Evolutionary conservation across 208 protist genomes (phyloP).

Genomic region (Entamoeba histolytica): DNA sequence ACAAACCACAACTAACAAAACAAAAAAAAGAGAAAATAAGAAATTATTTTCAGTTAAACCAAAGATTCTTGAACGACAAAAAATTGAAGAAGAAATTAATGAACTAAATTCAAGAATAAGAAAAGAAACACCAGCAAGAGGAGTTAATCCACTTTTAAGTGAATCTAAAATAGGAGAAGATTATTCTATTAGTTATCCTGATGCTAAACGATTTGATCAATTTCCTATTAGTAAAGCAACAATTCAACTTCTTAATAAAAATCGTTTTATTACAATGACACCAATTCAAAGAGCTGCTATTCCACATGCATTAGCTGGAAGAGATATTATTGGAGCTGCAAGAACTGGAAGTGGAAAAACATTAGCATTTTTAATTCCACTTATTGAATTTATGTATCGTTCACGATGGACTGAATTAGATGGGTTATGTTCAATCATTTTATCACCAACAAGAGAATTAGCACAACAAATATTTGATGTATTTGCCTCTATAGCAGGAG

Average conservation of each 20-base stretch:
- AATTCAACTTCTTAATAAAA: neutral
- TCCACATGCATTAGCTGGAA: neutral
- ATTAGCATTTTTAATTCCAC: conserved; percentile 10
- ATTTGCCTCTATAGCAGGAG: conserved; percentile 62
- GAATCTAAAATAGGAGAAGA: neutral
- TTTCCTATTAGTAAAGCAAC: neutral
- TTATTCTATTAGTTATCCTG: neutral
- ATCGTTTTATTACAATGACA: neutral
- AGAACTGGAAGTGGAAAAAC: conserved; percentile 17
- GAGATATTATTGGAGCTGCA: conserved; percentile 2
- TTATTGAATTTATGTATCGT: neutral
- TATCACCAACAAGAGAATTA: conserved; percentile 91
- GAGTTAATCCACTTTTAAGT: neutral
- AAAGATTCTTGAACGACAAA: neutral
- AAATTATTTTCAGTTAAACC: no score
- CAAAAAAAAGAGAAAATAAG: no score
- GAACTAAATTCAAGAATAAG: neutral
- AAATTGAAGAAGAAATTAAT: neutral
- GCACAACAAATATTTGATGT: conserved; percentile 94
- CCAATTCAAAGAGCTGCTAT: neutral
- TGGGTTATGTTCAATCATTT: conserved; percentile 56
- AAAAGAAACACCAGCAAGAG: neutral
- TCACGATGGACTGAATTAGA: neutral
- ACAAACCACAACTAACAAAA: no score
- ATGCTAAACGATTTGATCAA: neutral